phyloP scores from a whole-genome alignment of 805 yeast genomes.

The Saturnispora zaruensis region DNA sequence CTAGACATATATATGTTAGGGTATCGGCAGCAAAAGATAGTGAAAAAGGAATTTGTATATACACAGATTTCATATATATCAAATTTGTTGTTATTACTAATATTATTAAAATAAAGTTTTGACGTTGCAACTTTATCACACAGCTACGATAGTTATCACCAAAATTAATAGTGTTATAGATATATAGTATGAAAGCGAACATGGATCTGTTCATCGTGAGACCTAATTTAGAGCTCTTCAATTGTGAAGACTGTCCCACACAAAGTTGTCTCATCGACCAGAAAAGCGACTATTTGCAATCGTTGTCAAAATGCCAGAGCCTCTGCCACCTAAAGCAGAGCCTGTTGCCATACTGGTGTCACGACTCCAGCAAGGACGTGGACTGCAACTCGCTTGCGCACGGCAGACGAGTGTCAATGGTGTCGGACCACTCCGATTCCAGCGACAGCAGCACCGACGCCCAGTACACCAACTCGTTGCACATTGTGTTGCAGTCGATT shows the following conservation, averaged over 20 bases:
- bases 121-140: not conserved
- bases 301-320: conserved; percentile 12
- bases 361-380: conserved; percentile 3
- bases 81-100: too few species aligned
- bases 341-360: conserved; percentile 3
- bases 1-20: too few species aligned
- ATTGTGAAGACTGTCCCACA: conserved; percentile 22
- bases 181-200: not conserved
- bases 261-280: conserved; percentile 14
- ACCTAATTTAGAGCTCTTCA: conserved; percentile 25
- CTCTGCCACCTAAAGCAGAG: not conserved
- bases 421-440: not conserved
- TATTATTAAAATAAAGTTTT: not conserved
- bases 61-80: too few species aligned
- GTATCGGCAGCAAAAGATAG: too few species aligned
- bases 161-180: not conserved
- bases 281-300: conserved; percentile 16
- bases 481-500: conserved; percentile 9
- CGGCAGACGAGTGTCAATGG: not conserved
- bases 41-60: too few species aligned
- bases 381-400: conserved; percentile 3
- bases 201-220: conserved; percentile 27
- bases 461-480: not conserved
- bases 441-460: not conserved
- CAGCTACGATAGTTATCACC: not conserved